These are phyloP conservation scores for Phlyctochytrium bullatum DNA, from an alignment of 192 early-diverging fungal genomes.

Conservation along the genomic window DNA sequence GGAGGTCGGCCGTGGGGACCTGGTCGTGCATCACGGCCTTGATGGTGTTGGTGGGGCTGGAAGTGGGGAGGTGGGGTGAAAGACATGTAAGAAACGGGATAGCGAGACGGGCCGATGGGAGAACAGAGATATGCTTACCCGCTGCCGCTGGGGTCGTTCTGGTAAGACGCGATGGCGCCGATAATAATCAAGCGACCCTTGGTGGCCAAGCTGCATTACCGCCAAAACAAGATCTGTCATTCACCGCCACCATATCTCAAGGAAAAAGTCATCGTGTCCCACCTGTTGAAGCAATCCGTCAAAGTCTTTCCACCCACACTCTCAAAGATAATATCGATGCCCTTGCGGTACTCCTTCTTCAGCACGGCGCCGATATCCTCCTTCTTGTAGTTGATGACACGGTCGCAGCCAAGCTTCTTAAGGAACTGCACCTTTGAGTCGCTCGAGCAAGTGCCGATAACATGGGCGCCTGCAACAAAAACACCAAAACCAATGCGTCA, in stretches of 20 bases:
- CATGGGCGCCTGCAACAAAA: conserved; percentile 49
- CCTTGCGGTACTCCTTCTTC: conserved; percentile 53
- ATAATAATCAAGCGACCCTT: conserved; percentile 35
- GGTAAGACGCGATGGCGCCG: conserved; percentile 32
- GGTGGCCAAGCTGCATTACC: conserved; percentile 20
- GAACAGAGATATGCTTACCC: conserved; percentile 11
- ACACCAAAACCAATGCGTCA: too few species aligned
- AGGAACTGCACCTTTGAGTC: conserved; percentile 51
- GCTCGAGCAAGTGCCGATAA: conserved; percentile 58
- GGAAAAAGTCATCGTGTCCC: not conserved
- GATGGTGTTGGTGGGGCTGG: not conserved
- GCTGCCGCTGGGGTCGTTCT: conserved; percentile 8
- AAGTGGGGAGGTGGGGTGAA: not conserved
- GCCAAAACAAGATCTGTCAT: too few species aligned
- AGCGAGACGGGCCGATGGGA: not conserved
- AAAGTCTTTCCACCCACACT: conserved; percentile 56
- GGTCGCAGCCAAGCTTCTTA: conserved; percentile 52
- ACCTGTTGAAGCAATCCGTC: conserved; percentile 34
- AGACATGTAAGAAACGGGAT: not conserved
- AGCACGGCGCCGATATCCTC: conserved; percentile 48
- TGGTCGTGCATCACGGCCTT: conserved; percentile 37
- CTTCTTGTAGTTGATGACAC: conserved; percentile 60
- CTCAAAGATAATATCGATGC: conserved; percentile 60
- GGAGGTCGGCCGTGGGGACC: conserved; percentile 43
- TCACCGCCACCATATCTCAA: too few species aligned